Evolutionary conservation across 768 basidiomycete species (phyloP).

Genomic region (Clitopilus hobsonii): DNA sequence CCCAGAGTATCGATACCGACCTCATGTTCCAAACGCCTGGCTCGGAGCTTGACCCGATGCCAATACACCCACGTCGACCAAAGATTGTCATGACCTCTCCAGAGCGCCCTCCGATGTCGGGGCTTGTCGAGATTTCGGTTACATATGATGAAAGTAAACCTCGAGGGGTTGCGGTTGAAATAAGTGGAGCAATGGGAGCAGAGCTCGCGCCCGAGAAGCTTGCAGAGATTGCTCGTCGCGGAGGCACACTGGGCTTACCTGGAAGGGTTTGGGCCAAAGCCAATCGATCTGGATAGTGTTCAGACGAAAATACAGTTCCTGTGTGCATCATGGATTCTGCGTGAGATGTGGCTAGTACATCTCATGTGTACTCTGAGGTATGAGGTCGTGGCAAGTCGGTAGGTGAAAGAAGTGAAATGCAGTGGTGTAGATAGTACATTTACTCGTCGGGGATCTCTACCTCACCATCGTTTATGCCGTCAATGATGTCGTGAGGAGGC

Average conservation of each 20-base stretch:
- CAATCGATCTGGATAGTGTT: conserved; percentile 12
- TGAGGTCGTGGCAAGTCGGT: neutral
- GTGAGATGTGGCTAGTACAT: neutral
- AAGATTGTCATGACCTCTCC: conserved; percentile 65
- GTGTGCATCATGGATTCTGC: neutral
- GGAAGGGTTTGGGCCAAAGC: conserved; percentile 60
- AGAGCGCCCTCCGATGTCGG: conserved; percentile 58
- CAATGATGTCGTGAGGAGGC: conserved; percentile 91
- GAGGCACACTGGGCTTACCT: conserved; percentile 63
- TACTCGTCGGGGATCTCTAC: conserved; percentile 87
- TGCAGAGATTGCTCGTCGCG: conserved; percentile 70
- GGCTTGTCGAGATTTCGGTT: conserved; percentile 61
- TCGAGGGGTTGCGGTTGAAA: conserved; percentile 51
- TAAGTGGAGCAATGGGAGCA: conserved; percentile 53
- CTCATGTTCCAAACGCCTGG: conserved; percentile 39
- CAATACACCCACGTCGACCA: conserved; percentile 36
- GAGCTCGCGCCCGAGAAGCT: conserved; percentile 50
- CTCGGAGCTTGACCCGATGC: conserved; percentile 30
- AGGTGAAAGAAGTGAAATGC: conserved; percentile 10
- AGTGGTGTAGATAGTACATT: conserved; percentile 23
- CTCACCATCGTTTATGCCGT: conserved; percentile 79
- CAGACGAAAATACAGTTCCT: neutral
- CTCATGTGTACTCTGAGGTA: neutral
- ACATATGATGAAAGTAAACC: conserved; percentile 53
- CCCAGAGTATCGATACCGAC: conserved; percentile 27